phyloP scores from a whole-genome alignment of 305 asterid genomes.

The Solanum hybrid region DNA sequence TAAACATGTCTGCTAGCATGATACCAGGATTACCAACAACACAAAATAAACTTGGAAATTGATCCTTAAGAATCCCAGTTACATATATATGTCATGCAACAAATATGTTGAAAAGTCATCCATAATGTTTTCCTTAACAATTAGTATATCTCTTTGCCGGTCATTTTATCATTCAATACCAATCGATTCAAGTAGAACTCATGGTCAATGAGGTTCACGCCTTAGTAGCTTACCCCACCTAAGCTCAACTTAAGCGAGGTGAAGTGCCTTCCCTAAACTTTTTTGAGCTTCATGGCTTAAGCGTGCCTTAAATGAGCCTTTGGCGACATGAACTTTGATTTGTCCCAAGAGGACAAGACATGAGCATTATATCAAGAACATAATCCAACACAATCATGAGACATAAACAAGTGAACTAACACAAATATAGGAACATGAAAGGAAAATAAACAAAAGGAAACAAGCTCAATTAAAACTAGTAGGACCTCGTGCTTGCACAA shows the following conservation, averaged over 20 bases:
- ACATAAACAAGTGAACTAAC: neutral
- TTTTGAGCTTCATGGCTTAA: neutral
- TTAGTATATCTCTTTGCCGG: neutral
- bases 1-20: neutral
- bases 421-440: neutral
- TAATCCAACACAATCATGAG: neutral
- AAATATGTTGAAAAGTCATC: neutral
- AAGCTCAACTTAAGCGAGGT: neutral
- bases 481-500: constrained; percentile 41
- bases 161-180: neutral
- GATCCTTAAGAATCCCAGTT: neutral
- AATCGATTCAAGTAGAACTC: neutral
- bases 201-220: neutral
- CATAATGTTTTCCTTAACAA: neutral
- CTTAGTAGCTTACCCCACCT: neutral
- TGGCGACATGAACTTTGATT: neutral
- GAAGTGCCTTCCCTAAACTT: neutral
- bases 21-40: neutral
- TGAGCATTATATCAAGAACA: neutral
- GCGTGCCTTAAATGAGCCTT: neutral
- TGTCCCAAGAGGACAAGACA: neutral
- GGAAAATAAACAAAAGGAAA: neutral
- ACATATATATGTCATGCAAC: neutral
- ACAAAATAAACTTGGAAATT: neutral
- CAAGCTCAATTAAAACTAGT: neutral